Base-by-base conservation (phyloP, 2,329 filamentous ascomycete genomes). In the Amesomyces nigricolor region DNA sequence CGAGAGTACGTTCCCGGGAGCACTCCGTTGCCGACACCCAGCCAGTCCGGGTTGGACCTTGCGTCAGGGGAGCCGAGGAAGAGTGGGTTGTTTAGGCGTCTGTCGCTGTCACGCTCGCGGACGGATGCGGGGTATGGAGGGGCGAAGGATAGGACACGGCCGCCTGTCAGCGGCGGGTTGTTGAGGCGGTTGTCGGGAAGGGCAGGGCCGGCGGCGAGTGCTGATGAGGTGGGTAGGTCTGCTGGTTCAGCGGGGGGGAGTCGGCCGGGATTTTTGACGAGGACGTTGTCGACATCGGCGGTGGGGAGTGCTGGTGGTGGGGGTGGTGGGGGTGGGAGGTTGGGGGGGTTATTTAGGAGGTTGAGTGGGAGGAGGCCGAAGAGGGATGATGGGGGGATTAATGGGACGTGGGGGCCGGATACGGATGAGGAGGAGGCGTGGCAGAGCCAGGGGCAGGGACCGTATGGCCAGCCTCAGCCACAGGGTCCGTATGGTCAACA, bases 1-100 rank as follows among this genome's bases (percentile, higher is more conserved):
- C 82, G 88, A 51, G 80, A 88, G 67, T 97, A 95, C 72, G 76
- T 82, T 9, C 91, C 91, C 2, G 89, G 89, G 3, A 76, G 74
- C 35, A 95, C 89, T 1, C 91, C 91, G 11, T 82, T 83, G 0
- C 77, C 80, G 3, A 85, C 87, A 1, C 89, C 89, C 3, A 79
- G 76, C 29, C 71, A 68, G 8, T 76, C 80, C 1, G 72, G 76
- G 45, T 71, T 75, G 57, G 75, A 78, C 39, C 59, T 73, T 32
- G 71, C 67, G 78, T 75, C 11, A 78, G 81, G 54, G 73, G 76
- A 17, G 73, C 73, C 4, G 7, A 32, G 48, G 6, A 62, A 59
- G 1, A 53, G 61, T 30, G 61, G 63, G 16, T 49, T 70, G 32
- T 57, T 70, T 47, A 68, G 68, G 4, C 65, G 67, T 7, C 51